These are phyloP conservation scores for Verruconis gallopava DNA, from an alignment of 2,329 filamentous ascomycete species.

Conservation along the genomic window DNA sequence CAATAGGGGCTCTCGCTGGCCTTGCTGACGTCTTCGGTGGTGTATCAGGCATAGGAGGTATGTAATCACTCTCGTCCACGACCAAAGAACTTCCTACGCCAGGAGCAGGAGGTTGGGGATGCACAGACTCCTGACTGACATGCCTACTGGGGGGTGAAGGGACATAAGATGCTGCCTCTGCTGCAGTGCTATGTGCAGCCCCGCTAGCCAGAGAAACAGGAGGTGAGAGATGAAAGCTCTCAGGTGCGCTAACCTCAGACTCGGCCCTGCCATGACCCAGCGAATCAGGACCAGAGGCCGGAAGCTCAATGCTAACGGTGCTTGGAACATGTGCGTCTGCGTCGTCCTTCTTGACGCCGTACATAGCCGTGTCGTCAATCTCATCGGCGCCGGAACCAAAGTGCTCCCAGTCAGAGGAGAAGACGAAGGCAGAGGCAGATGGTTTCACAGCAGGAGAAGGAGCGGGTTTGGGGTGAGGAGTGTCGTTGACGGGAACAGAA, in stretches of 20 bases:
- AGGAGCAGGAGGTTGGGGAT: not conserved
- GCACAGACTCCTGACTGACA: constrained; percentile 2
- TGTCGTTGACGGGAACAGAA: not conserved
- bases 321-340: not conserved
- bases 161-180: not conserved
- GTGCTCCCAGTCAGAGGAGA: constrained; percentile 11
- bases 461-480: not conserved
- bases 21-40: not conserved
- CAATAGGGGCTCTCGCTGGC: not conserved
- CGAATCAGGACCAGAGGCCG: constrained; percentile 1
- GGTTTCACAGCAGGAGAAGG: not conserved
- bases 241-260: constrained; percentile 2
- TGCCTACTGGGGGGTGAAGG: not conserved
- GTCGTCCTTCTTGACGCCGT: constrained; percentile 10
- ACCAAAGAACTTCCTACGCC: not conserved
- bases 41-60: constrained; percentile 8
- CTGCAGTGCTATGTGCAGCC: not conserved
- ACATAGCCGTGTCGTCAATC: constrained; percentile 24
- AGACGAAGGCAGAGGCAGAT: constrained; percentile 7
- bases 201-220: not conserved
- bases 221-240: not conserved
- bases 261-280: not conserved
- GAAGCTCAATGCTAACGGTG: constrained; percentile 1
- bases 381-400: constrained; percentile 16
- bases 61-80: constrained; percentile 6